Percentiles rank a stretch among this genome's conserved stretches.
Evolutionary conservation across 208 protist genomes (phyloP).

Genomic region (Wallacemonas rigidus): DNA sequence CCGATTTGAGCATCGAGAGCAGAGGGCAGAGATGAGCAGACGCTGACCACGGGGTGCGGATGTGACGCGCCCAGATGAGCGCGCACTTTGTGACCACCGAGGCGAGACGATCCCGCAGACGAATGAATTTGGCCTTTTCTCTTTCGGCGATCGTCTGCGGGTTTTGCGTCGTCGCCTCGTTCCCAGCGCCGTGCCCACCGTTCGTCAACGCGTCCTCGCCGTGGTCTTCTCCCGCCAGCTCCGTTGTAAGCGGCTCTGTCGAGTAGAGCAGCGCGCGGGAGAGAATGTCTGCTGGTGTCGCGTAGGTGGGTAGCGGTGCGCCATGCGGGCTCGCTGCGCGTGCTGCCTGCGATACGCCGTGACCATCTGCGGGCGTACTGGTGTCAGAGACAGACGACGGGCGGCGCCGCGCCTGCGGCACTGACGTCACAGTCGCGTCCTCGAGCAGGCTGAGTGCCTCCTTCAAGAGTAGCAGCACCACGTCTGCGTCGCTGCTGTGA

Average conservation of each 20-base stretch:
- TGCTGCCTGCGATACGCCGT: no score
- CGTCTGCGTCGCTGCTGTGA: slow-evolving; percentile 39
- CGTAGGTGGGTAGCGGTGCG: not conserved
- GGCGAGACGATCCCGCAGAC: not conserved
- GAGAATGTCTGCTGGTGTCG: slow-evolving; percentile 49
- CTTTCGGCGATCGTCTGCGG: no score
- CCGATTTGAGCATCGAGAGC: slow-evolving; percentile 13
- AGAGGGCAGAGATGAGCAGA: slow-evolving; percentile 9
- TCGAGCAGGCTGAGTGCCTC: slow-evolving; percentile 28
- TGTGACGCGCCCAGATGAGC: slow-evolving; percentile 11
- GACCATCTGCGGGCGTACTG: no score
- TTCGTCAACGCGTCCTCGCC: not conserved
- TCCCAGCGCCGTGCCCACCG: no score
- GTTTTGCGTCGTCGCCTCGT: no score
- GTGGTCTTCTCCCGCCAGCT: not conserved
- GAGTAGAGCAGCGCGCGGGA: slow-evolving; percentile 46
- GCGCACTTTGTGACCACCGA: not conserved
- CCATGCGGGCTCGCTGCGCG: no score
- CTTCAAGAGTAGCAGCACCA: slow-evolving; percentile 40
- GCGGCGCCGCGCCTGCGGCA: not conserved
- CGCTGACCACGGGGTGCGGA: slow-evolving; percentile 1
- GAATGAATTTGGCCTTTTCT: no score
- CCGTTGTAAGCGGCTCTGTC: slow-evolving; percentile 3
- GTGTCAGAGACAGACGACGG: no score
- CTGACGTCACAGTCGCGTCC: not conserved